phyloP scores from a whole-genome alignment of 495 filamentous ascomycete species.

The Aspergillus saccharolyticus region DNA sequence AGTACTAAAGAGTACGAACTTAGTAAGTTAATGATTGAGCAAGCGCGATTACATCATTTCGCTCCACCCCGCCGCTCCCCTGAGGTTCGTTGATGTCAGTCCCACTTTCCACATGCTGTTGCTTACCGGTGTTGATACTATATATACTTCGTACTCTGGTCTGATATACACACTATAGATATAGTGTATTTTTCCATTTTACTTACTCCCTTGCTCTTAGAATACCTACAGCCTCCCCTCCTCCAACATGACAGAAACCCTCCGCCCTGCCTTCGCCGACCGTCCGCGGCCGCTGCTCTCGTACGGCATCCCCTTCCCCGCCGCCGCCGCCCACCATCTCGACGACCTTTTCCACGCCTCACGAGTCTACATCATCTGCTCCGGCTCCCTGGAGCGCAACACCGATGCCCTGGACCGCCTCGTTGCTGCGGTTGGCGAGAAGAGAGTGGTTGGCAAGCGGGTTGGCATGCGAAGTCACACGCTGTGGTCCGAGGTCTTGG shows the following conservation, averaged over 20 bases:
- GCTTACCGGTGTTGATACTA: no score
- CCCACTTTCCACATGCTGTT: slow-evolving; percentile 1
- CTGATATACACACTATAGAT: no score
- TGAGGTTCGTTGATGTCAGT: background rate
- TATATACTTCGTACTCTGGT: no score
- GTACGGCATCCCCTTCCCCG: slow-evolving; percentile 48
- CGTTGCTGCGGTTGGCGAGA: slow-evolving; percentile 36
- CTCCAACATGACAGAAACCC: slow-evolving; percentile 28
- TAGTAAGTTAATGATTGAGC: no score
- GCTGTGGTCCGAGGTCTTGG: slow-evolving; percentile 54
- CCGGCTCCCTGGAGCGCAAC: slow-evolving; percentile 50
- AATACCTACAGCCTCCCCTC: background rate
- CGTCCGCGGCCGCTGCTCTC: slow-evolving; percentile 41
- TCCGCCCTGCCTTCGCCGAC: slow-evolving; percentile 34
- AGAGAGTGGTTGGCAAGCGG: slow-evolving; percentile 44
- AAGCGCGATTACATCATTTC: background rate
- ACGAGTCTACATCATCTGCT: slow-evolving; percentile 57
- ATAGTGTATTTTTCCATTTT: background rate
- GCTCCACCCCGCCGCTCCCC: background rate
- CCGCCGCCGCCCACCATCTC: slow-evolving; percentile 47
- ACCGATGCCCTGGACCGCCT: slow-evolving; percentile 47
- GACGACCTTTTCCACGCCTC: slow-evolving; percentile 46
- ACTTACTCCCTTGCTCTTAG: no score
- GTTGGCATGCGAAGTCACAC: slow-evolving; percentile 58
- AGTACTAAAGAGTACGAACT: no score